Evolutionary conservation across 2,329 filamentous ascomycete genomes (phyloP).

Genomic region (Celoporthe dispersa): DNA sequence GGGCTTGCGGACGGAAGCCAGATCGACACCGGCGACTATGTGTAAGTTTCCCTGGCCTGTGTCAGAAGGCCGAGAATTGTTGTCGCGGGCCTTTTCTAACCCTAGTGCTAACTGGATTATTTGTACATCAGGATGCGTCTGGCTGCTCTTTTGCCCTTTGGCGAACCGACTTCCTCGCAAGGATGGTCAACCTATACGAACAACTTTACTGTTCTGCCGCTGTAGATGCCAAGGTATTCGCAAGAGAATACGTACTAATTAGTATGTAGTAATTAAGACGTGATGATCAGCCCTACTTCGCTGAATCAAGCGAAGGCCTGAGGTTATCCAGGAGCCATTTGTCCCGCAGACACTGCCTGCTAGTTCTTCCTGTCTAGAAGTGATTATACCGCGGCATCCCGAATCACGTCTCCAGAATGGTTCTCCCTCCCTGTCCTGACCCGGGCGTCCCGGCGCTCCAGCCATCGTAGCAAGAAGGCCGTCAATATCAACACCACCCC

Average conservation of each 20-base stretch:
- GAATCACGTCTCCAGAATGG: background rate
- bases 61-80: background rate
- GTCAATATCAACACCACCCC: slow-evolving; percentile 23
- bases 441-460: slow-evolving; percentile 21
- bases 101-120: background rate
- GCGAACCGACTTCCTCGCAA: slow-evolving; percentile 7
- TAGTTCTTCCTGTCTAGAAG: too few species aligned
- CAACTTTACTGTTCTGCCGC: slow-evolving; percentile 13
- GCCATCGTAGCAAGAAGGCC: slow-evolving; percentile 24
- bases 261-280: background rate
- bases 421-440: background rate
- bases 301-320: background rate
- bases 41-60: background rate
- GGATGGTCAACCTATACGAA: slow-evolving; percentile 19
- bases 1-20: slow-evolving; percentile 19
- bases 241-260: background rate
- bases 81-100: background rate
- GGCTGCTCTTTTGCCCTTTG: slow-evolving; percentile 23
- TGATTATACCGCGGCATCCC: background rate
- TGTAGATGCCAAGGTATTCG: background rate
- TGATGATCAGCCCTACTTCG: background rate
- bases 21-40: slow-evolving; percentile 17
- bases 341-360: background rate
- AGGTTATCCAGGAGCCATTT: background rate
- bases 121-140: slow-evolving; percentile 8